A percentile compares a stretch with the other conserved stretches of the same genome.
Evolutionary conservation across 441 rosid species (phyloP).

Genomic region (Pelargonium citronellum): DNA sequence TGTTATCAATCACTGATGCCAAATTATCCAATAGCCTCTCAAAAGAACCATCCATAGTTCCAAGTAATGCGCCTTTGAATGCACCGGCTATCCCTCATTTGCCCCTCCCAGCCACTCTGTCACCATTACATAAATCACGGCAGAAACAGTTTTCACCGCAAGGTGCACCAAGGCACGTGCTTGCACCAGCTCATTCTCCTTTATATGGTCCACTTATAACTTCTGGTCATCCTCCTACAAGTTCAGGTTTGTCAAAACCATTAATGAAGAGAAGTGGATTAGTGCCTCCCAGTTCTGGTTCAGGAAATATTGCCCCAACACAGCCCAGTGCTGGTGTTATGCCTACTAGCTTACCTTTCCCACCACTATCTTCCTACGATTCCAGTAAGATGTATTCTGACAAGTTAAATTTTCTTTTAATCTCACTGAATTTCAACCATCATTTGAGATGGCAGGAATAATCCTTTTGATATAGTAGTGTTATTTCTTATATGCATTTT

Average conservation of each 20-base stretch:
- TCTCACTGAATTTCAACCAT: conserved; percentile 5
- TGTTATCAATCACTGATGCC: conserved; percentile 36
- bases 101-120: conserved; percentile 41
- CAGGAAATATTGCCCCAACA: conserved; percentile 62
- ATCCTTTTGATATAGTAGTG: not conserved
- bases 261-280: conserved; percentile 45
- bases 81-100: conserved; percentile 39
- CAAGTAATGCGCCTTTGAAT: conserved; percentile 31
- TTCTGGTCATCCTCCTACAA: conserved; percentile 51
- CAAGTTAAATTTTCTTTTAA: not conserved
- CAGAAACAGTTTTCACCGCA: conserved; percentile 37
- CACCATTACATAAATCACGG: conserved; percentile 32
- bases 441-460: not conserved
- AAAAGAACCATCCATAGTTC: conserved; percentile 35
- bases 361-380: conserved; percentile 66
- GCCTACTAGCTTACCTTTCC: conserved; percentile 56
- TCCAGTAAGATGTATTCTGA: conserved; percentile 45
- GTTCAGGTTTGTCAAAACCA: conserved; percentile 55
- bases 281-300: conserved; percentile 50
- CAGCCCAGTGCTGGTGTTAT: conserved; percentile 43
- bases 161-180: conserved; percentile 27
- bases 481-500: not conserved
- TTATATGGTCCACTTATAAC: conserved; percentile 47
- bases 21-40: conserved; percentile 27
- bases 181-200: conserved; percentile 51